A percentile compares a stretch with the other conserved stretches of the same genome.
Conservation (phyloP, 495 filamentous ascomycete genomes). For the Massariosphaeria phaeospora region DNA sequence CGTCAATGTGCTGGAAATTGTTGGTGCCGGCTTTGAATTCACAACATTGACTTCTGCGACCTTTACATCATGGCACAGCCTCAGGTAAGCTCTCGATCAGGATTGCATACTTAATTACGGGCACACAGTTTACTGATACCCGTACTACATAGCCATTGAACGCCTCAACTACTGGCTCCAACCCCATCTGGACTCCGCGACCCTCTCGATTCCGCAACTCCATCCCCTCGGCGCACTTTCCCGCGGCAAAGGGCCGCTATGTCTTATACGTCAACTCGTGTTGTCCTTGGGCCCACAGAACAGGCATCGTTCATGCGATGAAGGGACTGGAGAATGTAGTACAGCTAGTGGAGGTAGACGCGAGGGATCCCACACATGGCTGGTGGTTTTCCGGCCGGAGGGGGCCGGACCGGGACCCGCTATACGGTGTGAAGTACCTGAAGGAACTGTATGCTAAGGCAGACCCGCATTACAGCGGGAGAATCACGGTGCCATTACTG, state of each 20-base stretch:
- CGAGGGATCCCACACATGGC: constrained; percentile 54
- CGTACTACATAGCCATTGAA: background rate
- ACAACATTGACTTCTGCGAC: background rate
- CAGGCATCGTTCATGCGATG: constrained; percentile 67
- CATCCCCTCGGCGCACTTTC: constrained; percentile 48
- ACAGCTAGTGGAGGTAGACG: constrained; percentile 61
- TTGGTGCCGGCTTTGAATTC: background rate
- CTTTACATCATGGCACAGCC: constrained; percentile 1
- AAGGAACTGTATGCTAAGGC: constrained; percentile 59
- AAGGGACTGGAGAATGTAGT: constrained; percentile 75
- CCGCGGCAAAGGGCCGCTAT: constrained; percentile 69
- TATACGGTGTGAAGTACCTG: constrained; percentile 51
- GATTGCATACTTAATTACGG: background rate
- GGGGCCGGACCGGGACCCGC: constrained; percentile 35
- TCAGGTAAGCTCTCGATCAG: background rate
- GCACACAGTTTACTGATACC: constrained; percentile 5
- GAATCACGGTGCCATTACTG: constrained; percentile 59
- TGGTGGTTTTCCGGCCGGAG: constrained; percentile 62
- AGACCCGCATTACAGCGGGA: constrained; percentile 54
- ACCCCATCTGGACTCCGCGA: constrained; percentile 1
- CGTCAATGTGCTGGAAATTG: background rate
- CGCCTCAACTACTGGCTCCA: background rate
- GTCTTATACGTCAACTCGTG: constrained; percentile 71
- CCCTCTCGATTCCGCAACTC: constrained; percentile 34
- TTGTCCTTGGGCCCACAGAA: constrained; percentile 81